These are phyloP conservation scores for Tuber calosporum DNA, from an alignment of 495 filamentous ascomycete genomes.

Conservation along the genomic window DNA sequence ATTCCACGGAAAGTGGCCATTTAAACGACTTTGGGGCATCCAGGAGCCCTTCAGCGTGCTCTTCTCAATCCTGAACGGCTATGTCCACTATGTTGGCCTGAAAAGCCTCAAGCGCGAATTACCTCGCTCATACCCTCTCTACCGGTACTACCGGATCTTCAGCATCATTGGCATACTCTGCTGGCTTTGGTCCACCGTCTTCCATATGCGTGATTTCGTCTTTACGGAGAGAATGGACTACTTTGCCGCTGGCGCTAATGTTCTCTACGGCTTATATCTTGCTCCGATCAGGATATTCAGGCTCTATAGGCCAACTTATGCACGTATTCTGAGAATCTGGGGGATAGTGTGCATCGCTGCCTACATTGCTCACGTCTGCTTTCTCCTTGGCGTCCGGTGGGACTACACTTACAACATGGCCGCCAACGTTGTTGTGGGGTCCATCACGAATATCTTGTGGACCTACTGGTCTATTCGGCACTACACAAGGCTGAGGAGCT, in stretches of 20 bases:
- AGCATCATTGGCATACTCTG: constrained; percentile 72
- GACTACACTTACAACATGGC: constrained; percentile 97
- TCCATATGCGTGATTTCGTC: constrained; percentile 80
- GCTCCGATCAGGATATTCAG: constrained; percentile 72
- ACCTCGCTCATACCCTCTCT: constrained; percentile 64
- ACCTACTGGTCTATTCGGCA: constrained; percentile 68
- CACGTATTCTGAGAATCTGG: constrained; percentile 63
- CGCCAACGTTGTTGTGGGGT: constrained; percentile 77
- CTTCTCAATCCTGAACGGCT: constrained; percentile 83
- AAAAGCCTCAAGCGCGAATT: constrained; percentile 59
- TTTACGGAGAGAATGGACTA: constrained; percentile 92
- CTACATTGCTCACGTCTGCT: constrained; percentile 71
- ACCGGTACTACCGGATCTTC: constrained; percentile 71
- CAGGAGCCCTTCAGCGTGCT: constrained; percentile 91
- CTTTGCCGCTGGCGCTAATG: constrained; percentile 83
- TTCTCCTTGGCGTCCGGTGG: constrained; percentile 78
- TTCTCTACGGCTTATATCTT: constrained; percentile 85
- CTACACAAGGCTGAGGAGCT: constrained; percentile 59
- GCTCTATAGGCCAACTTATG: constrained; percentile 58
- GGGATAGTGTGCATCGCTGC: constrained; percentile 61
- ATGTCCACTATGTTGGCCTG: constrained; percentile 78
- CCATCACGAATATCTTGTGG: constrained; percentile 79
- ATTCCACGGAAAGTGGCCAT: constrained; percentile 99
- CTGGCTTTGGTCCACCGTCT: constrained; percentile 83
- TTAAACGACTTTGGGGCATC: constrained; percentile 77